These are phyloP conservation scores for Sonneratia alba DNA, from an alignment of 345 rosid genomes.

Conservation along the genomic window DNA sequence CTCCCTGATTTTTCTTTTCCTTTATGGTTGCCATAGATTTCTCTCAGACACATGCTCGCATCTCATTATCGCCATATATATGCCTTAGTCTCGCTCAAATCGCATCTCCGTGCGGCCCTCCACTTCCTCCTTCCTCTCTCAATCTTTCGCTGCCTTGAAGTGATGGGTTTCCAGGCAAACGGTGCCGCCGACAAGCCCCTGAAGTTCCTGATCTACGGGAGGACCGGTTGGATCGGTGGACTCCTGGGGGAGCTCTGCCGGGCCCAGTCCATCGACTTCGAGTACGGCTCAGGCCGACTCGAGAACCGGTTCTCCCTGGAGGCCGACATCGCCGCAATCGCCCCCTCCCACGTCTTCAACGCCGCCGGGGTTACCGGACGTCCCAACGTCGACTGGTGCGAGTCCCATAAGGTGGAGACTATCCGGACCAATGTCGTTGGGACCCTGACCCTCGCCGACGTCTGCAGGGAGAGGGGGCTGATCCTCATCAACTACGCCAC, in stretches of 20 bases:
- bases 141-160: neutral
- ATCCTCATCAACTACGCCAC: constrained; percentile 73
- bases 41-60: neutral
- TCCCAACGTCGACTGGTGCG: constrained; percentile 97
- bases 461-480: constrained; percentile 64
- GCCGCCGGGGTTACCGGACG: constrained; percentile 95
- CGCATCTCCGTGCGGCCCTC: constrained; percentile 2
- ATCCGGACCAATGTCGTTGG: constrained; percentile 79
- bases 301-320: constrained; percentile 60
- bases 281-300: constrained; percentile 78
- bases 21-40: neutral
- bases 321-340: constrained; percentile 46
- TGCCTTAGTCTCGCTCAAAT: neutral
- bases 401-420: constrained; percentile 86
- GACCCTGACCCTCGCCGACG: constrained; percentile 76
- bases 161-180: constrained; percentile 20
- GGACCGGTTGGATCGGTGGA: constrained; percentile 94
- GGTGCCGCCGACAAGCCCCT: constrained; percentile 28
- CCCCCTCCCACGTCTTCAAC: constrained; percentile 82
- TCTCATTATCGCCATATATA: neutral
- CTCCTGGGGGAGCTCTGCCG: constrained; percentile 65
- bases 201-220: constrained; percentile 83
- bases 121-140: neutral
- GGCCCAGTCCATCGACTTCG: constrained; percentile 47
- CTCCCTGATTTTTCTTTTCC: neutral